Base-by-base conservation (phyloP, 108 stramenopile genomes). In the Phaeodactylum tricornutum region DNA sequence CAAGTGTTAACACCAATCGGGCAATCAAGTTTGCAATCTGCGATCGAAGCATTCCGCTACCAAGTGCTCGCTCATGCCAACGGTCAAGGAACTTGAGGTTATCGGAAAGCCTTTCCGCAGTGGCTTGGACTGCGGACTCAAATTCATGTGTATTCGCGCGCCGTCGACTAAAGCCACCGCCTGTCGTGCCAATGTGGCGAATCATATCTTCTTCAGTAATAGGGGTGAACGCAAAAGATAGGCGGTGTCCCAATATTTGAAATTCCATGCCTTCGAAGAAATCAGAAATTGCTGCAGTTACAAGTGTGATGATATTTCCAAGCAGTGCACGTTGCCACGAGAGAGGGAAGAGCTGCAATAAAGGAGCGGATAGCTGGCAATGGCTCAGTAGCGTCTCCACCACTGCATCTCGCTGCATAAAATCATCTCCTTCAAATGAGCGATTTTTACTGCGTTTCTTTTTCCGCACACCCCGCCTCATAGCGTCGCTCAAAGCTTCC, bases 11-110 rank as follows among this genome's bases (percentile, higher is more conserved):
- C 7, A 92, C 81, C 19, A 92, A 50, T 26, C 91, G 64, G 21
- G 91, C 86, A 47, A 92, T 84, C 50, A 92, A 63, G 47, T 83
- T 86, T 22, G 83, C 84, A 29, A 92, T 76, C 55, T 92, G 91
- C 4, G 69, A 63, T 34, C 86, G 81, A 7, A 92, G 50, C 31
- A 86, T 55, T 9, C 81, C 91, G 29, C 79, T 71, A 26, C 91
- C 91, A 11, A 92, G 42, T 25, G 77, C 82, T 7, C 84, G 67
- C 38, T 92, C 81, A 32, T 84, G 73, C 84, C 85, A 87, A 26
- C 75, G 64, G 48, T 92, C 90, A 4, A 92, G 55, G 44, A 92
- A 83, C 55, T 80, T 74, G 27, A 92, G 74, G 31, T 55, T 55
- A 41, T 88, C 68, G 52, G 69, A 67, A 14, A 92, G 55, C 46